phyloP scores from a whole-genome alignment of 2,329 filamentous ascomycete genomes.

The Ophiostoma piceae region DNA sequence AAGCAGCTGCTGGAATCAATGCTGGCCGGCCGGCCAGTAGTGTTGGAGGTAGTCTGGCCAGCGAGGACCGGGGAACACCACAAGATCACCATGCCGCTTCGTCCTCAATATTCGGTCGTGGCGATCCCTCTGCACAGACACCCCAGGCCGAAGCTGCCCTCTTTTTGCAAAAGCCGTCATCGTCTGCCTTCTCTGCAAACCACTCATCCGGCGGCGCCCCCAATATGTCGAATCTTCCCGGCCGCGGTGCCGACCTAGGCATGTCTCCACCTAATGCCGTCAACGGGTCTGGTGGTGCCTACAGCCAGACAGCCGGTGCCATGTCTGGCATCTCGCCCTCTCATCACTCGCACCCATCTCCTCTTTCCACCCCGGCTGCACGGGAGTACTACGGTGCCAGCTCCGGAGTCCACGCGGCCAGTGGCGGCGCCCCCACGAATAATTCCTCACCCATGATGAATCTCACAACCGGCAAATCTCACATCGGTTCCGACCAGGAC shows the following conservation, averaged over 20 bases:
- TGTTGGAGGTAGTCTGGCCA: conserved; percentile 46
- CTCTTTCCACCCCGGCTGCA: conserved; percentile 40
- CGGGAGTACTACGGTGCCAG: conserved; percentile 47
- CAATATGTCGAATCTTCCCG: not conserved
- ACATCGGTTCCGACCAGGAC: conserved; percentile 55
- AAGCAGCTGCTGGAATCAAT: not conserved
- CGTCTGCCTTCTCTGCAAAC: conserved; percentile 24
- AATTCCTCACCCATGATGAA: conserved; percentile 43
- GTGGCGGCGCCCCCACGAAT: conserved; percentile 15
- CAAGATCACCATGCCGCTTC: conserved; percentile 38
- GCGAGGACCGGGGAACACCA: conserved; percentile 52
- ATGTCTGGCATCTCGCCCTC: conserved; percentile 38
- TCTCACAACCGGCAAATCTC: conserved; percentile 41
- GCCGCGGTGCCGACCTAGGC: conserved; percentile 40
- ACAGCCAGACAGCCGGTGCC: conserved; percentile 1
- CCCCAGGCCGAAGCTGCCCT: conserved; percentile 55
- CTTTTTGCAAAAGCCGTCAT: conserved; percentile 57
- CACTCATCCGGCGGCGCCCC: conserved; percentile 11
- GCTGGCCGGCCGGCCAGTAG: conserved; percentile 36
- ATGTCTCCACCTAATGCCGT: conserved; percentile 41
- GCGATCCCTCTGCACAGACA: conserved; percentile 39
- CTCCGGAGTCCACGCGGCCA: conserved; percentile 25
- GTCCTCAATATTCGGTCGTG: conserved; percentile 43
- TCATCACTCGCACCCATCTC: conserved; percentile 32
- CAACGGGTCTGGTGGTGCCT: not conserved